Evolutionary conservation across 768 basidiomycete genomes (phyloP).

Genomic region (Pulveroboletus sp.): DNA sequence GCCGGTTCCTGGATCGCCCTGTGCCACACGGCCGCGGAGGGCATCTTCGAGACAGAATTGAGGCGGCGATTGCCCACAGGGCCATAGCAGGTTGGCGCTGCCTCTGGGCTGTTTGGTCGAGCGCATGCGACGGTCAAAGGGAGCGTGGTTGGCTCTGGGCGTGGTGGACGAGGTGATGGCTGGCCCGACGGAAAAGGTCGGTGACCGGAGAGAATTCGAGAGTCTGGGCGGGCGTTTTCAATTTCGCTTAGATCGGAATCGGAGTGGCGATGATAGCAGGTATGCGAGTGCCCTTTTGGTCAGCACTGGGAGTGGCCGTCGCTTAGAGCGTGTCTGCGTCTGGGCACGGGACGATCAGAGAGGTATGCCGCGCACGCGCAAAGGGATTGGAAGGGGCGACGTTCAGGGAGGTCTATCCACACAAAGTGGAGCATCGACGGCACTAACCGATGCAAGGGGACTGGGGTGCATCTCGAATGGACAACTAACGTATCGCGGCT

Average conservation of each 20-base stretch:
- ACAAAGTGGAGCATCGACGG: slow-evolving; percentile 1
- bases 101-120: too few relatives aligned
- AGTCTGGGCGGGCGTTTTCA: slow-evolving; percentile 13
- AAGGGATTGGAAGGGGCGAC: too few relatives aligned
- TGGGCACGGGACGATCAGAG: neutral
- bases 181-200: neutral
- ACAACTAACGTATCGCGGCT: slow-evolving; percentile 11
- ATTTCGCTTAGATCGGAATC: slow-evolving; percentile 31
- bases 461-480: slow-evolving; percentile 9
- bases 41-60: slow-evolving; percentile 6
- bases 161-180: neutral
- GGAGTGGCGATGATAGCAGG: slow-evolving; percentile 21
- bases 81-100: too few relatives aligned
- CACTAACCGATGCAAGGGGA: slow-evolving; percentile 7
- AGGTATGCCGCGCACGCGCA: too few relatives aligned
- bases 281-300: slow-evolving; percentile 6
- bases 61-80: slow-evolving; percentile 1
- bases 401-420: neutral
- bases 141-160: too few relatives aligned
- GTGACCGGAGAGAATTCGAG: slow-evolving; percentile 10
- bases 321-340: neutral
- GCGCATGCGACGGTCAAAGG: too few relatives aligned
- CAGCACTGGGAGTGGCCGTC: neutral
- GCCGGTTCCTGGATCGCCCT: slow-evolving; percentile 30
- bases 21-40: slow-evolving; percentile 26